Percentiles rank a stretch among this genome's conserved stretches.
These are phyloP conservation scores for Musa acuminata DNA, from an alignment of 176 grass and related monocot species.

Conservation along the genomic window DNA sequence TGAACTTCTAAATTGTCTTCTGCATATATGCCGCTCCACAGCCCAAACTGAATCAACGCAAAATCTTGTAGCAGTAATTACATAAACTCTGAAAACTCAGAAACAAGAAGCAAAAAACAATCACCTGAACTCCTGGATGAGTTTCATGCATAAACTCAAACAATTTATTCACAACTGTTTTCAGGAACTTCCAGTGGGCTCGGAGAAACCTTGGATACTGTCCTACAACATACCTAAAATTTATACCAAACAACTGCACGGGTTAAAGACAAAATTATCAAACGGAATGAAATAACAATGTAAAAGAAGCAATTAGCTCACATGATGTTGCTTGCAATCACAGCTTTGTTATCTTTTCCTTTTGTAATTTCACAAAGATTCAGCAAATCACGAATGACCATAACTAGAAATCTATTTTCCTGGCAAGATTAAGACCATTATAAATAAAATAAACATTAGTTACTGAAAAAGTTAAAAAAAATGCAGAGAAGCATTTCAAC, in stretches of 20 bases:
- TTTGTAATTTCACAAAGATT: constrained; percentile 99
- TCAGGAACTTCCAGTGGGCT: constrained; percentile 98
- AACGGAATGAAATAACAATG: neutral
- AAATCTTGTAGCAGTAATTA: too few species aligned
- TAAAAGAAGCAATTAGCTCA: constrained; percentile 7
- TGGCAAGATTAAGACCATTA: constrained; percentile 21
- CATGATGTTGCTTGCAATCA: constrained; percentile 99
- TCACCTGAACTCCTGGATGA: constrained; percentile 98
- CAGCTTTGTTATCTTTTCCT: constrained; percentile 99
- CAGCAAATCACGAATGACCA: constrained; percentile 97
- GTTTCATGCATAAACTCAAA: constrained; percentile 99
- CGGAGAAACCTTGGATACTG: constrained; percentile 99
- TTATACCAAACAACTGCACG: constrained; percentile 15
- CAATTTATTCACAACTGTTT: constrained; percentile 97
- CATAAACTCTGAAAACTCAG: neutral
- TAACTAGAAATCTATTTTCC: constrained; percentile 97
- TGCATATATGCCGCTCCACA: too few species aligned
- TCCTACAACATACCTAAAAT: constrained; percentile 94
- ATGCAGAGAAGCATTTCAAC: neutral
- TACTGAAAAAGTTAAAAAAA: neutral
- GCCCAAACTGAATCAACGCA: too few species aligned
- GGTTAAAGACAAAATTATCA: neutral
- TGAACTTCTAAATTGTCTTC: too few species aligned
- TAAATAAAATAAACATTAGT: neutral
- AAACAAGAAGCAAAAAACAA: neutral